These are phyloP conservation scores for Cercospora sp. DNA, from an alignment of 2,329 filamentous ascomycete genomes.

Conservation along the genomic window DNA sequence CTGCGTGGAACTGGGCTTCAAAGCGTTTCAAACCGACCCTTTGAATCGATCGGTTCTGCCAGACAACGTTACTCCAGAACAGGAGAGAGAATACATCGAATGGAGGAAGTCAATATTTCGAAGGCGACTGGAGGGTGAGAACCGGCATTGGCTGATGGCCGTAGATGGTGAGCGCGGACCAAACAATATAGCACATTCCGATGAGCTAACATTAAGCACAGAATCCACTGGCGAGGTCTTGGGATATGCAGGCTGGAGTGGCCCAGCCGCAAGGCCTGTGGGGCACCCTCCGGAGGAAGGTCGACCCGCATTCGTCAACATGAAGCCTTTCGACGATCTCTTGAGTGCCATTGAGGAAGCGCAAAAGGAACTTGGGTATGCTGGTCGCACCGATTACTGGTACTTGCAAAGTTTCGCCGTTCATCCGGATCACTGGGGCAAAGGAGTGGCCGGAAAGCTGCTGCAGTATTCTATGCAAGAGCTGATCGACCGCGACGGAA, in stretches of 20 bases:
- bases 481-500: constrained; percentile 9
- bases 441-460: constrained; percentile 10
- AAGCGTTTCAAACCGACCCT: constrained; percentile 8
- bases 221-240: constrained; percentile 4
- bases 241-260: constrained; percentile 8
- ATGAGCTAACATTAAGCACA: background rate
- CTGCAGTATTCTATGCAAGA: constrained; percentile 7
- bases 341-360: background rate
- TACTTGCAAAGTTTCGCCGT: constrained; percentile 12
- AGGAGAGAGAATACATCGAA: background rate
- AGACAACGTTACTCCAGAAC: background rate
- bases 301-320: constrained; percentile 10
- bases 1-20: background rate
- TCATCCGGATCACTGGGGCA: constrained; percentile 16
- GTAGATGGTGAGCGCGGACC: background rate
- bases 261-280: constrained; percentile 2
- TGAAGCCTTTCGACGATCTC: background rate
- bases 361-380: constrained; percentile 10
- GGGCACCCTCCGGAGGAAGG: background rate
- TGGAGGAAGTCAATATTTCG: constrained; percentile 1
- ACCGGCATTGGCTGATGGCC: background rate
- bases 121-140: background rate
- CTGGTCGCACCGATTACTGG: constrained; percentile 17
- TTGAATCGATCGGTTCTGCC: constrained; percentile 1
- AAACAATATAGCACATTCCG: background rate